These are phyloP conservation scores for Penicillium griseofulvum DNA, from an alignment of 2,329 filamentous ascomycete species.

Conservation along the genomic window DNA sequence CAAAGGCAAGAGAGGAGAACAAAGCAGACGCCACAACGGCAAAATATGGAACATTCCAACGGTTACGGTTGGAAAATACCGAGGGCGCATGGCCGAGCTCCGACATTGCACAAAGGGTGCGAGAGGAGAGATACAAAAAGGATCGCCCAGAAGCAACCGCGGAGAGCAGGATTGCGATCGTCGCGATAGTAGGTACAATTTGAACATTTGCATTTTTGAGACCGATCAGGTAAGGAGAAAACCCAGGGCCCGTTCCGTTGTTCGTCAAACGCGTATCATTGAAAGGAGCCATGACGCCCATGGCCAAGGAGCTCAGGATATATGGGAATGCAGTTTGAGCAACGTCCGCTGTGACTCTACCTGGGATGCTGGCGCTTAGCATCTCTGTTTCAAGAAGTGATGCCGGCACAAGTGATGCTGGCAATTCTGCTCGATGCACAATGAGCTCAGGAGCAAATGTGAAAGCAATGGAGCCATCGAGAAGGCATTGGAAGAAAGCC, in stretches of 20 bases:
- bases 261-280: constrained; percentile 53
- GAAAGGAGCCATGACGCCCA: constrained; percentile 59
- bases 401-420: constrained; percentile 2
- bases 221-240: constrained; percentile 46
- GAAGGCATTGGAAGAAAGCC: constrained; percentile 50
- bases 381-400: neutral
- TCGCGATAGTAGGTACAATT: constrained; percentile 66
- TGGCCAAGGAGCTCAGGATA: constrained; percentile 55
- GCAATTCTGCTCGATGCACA: constrained; percentile 51
- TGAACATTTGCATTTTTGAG: constrained; percentile 56
- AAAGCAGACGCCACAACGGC: constrained; percentile 56
- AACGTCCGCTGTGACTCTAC: constrained; percentile 54
- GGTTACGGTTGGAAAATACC: constrained; percentile 58
- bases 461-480: constrained; percentile 53
- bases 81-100: constrained; percentile 61
- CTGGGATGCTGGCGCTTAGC: constrained; percentile 48
- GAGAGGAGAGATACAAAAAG: constrained; percentile 69
- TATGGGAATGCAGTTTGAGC: constrained; percentile 59
- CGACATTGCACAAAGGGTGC: constrained; percentile 64
- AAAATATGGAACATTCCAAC: constrained; percentile 60
- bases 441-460: constrained; percentile 54
- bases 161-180: constrained; percentile 70
- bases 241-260: constrained; percentile 53
- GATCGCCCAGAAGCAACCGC: constrained; percentile 76
- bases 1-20: constrained; percentile 63